Conservation (phyloP, 805 yeast species). For the Starmerella roubikii region DNA sequence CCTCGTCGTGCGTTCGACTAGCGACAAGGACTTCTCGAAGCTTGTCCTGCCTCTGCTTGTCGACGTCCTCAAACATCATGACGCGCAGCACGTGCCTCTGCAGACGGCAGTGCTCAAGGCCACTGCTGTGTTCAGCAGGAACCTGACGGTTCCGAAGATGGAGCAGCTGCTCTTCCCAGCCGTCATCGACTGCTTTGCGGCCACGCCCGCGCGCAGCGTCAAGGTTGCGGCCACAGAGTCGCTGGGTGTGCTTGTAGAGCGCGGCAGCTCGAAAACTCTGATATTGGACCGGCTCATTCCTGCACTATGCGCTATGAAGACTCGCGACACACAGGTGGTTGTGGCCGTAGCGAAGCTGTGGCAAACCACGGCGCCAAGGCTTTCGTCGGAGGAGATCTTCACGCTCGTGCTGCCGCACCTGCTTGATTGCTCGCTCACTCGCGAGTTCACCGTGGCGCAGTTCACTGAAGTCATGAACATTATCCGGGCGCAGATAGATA, state of each 20-base stretch:
- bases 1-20: constrained; percentile 36
- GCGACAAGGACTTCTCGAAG: constrained; percentile 38
- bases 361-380: constrained; percentile 23
- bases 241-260: constrained; percentile 10
- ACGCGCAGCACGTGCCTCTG: constrained; percentile 24
- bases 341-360: constrained; percentile 36
- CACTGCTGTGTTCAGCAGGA: constrained; percentile 31
- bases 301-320: constrained; percentile 56
- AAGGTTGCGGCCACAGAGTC: constrained; percentile 34
- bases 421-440: constrained; percentile 37
- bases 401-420: constrained; percentile 42
- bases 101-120: constrained; percentile 43
- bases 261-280: constrained; percentile 47
- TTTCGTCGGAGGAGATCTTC: constrained; percentile 40
- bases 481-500: constrained; percentile 32
- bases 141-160: constrained; percentile 53
- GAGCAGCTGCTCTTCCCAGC: constrained; percentile 67
- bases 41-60: constrained; percentile 34
- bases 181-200: constrained; percentile 57
- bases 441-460: constrained; percentile 31
- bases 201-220: constrained; percentile 71
- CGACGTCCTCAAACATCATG: constrained; percentile 24
- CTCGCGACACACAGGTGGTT: constrained; percentile 57
- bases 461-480: constrained; percentile 31
- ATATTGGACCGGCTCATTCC: constrained; percentile 74